Evolutionary conservation across 2,329 filamentous ascomycete genomes (phyloP), one percentile per base, ranked within the genome.

Genomic region (Blastomyces parvus): DNA sequence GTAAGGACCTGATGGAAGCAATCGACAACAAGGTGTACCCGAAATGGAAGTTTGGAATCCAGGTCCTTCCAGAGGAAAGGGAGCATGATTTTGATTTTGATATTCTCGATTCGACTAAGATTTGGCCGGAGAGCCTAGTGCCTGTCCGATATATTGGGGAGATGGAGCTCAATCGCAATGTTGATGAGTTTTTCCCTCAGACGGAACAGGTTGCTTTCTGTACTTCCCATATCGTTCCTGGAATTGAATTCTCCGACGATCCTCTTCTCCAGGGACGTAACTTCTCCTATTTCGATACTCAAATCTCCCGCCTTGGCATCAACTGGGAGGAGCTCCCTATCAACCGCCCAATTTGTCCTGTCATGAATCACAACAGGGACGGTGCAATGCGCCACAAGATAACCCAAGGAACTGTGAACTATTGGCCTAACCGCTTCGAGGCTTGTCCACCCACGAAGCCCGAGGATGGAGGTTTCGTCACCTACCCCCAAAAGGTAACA

Each of bases 201-300:
- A 91, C 87, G 0, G 90, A 95, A 77, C 90, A 95, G 75, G 84
- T 86, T 1, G 89, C 90, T 1, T 95, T 94, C 75, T 91, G 88
- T 70, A 93, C 90, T 1, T 83, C 85, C 62, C 90, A 95, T 68
- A 78, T 94, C 59, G 87, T 94, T 0, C 88, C 88, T 0, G 89
- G 89, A 30, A 88, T 92, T 64, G 88, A 88, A 17, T 88, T 88
- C 72, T 89, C 87, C 0, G 85, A 91, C 65, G 89, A 92, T 66
- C 89, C 89, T 1, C 81, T 92, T 2, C 76, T 85, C 2, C 88
- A 91, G 71, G 89, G 88, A 40, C 85, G 89, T 42, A 91, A 90
- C 77, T 85, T 85, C 72, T 82, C 79, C 19, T 85, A 78, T 69
- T 78, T 78, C 42, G 77, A 78, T 56, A 77, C 76, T 8, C 75